Base-by-base conservation (phyloP, 2,329 filamentous ascomycete species). In the Apiospora rasikravindrae region DNA sequence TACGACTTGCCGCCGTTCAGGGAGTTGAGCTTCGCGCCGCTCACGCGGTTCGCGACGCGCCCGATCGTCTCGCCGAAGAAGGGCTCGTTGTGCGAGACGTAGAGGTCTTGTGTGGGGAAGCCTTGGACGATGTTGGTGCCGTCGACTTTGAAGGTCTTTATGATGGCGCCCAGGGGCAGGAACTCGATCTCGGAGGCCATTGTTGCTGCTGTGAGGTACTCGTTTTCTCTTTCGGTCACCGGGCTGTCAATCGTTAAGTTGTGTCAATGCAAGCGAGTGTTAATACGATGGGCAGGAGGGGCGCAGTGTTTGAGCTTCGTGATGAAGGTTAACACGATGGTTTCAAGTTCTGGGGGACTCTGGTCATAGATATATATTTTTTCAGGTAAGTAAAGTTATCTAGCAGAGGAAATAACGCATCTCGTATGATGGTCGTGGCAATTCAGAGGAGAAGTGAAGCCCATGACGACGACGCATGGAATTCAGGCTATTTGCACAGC, bases 31-130 rank as follows among this genome's bases (percentile, higher is more conserved):
- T 89, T 87, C 37, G 91, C 94, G 78, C 88, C 86, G 71, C 90
- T 89, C 80, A 98, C 90, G 72, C 96, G 92, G 85, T 98, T 98
- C 73, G 95, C 90, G 26, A 91, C 86, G 70, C 91, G 93, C 71
- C 96, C 96, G 81, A 98, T 98, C 64, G 94, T 98, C 81, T 96
- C 95, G 75, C 96, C 96, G 80, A 98, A 98, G 86, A 91, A 95
- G 1, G 94, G 91, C 14, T 83, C 85, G 84, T 96, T 96, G 86
- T 95, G 85, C 76, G 89, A 84, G 75, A 88, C 88, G 84, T 98
- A 98, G 73, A 92, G 89, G 64, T 93, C 90, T 70, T 93, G 89
- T 19, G 88, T 91, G 24, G 93, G 89, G 84, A 98, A 98, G 70
- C 92, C 91, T 77, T 96, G 93, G 29, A 98, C 95, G 76, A 99